Evolutionary conservation across 148 eudicot genomes (phyloP), one percentile per base, ranked within the genome.

Genomic region (Vaccinium macrocarpon): DNA sequence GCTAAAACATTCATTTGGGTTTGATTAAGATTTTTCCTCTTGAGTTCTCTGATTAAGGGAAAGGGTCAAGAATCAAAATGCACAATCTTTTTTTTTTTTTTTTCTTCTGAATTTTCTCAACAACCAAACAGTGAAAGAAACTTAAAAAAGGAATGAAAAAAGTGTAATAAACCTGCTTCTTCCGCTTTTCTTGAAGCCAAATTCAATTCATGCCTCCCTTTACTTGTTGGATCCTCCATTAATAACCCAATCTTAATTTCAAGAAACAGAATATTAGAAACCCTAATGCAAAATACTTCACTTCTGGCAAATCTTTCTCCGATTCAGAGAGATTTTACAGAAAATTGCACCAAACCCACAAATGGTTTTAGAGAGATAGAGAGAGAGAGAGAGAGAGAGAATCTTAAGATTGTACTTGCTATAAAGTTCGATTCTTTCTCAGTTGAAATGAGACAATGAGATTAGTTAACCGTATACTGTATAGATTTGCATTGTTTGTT

Each of bases 131-230:
- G 8, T n/a, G 3, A 50, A 9, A 38, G 23, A 70, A 21, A 85
- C 46, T 38, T 3, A 29, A 11, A 21, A 72, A 51, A 21, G 50
- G 59, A 81, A 66, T 35, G 14, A 80, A n/a, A 66, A 19, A 68
- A 11, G 7, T 8, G 8, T 0, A 49, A 82, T 38, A 18, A 82
- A 95, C 99, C 98, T 86, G 96, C 92, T 90, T 97, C 98, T 91
- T 97, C 94, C 9, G 98, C 95, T 86, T 89, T 97, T 90, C 99
- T 97, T 86, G 96, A 93, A 83, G 96, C 98, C 86, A 90, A 88
- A 76, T 93, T 86, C 79, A 86, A 84, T 55, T 93, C 98, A 35
- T 93, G 91, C 49, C 86, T 52, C 75, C 86, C 93, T 83, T 88
- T 89, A 75, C 86, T 81, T 23, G 66, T 64, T 55, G 74, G 80